Evolutionary conservation across 495 filamentous ascomycete species (phyloP).

Genomic region (Hypoxylon lenormandii): DNA sequence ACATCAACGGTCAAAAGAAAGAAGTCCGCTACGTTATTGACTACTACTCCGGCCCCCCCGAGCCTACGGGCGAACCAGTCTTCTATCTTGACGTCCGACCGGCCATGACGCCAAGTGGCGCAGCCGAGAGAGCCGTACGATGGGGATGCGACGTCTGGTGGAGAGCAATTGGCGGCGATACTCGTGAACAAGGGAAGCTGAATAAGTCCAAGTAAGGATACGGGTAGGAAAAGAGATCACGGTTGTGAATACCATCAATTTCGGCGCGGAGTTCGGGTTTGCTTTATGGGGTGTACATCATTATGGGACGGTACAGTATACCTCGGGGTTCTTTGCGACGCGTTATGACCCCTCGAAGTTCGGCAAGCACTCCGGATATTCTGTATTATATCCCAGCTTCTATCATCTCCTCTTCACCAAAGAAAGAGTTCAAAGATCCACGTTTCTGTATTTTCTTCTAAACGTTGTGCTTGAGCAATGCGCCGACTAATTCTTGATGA

Average conservation of each 20-base stretch:
- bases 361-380: constrained; percentile 17
- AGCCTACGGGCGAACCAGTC: constrained; percentile 90
- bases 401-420: constrained; percentile 33
- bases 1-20: constrained; percentile 67
- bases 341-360: constrained; percentile 41
- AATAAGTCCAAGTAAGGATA: constrained; percentile 14
- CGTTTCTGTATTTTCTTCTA: background rate
- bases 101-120: constrained; percentile 85
- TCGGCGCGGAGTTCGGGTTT: constrained; percentile 43
- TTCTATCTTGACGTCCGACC: constrained; percentile 98
- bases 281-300: constrained; percentile 25
- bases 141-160: constrained; percentile 97
- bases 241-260: constrained; percentile 25
- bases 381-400: constrained; percentile 36
- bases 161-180: constrained; percentile 80
- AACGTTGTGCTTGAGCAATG: background rate
- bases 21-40: constrained; percentile 97
- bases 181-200: constrained; percentile 54
- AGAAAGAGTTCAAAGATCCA: constrained; percentile 13
- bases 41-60: constrained; percentile 89
- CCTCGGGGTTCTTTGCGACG: constrained; percentile 25
- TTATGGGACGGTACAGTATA: constrained; percentile 13
- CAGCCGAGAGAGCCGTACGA: constrained; percentile 82
- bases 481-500: background rate
- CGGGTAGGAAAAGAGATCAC: background rate